A percentile compares a stretch with the other conserved stretches of the same genome.
phyloP scores from a whole-genome alignment of 2,329 filamentous ascomycete genomes.

The Fusarium pseudograminearum region DNA sequence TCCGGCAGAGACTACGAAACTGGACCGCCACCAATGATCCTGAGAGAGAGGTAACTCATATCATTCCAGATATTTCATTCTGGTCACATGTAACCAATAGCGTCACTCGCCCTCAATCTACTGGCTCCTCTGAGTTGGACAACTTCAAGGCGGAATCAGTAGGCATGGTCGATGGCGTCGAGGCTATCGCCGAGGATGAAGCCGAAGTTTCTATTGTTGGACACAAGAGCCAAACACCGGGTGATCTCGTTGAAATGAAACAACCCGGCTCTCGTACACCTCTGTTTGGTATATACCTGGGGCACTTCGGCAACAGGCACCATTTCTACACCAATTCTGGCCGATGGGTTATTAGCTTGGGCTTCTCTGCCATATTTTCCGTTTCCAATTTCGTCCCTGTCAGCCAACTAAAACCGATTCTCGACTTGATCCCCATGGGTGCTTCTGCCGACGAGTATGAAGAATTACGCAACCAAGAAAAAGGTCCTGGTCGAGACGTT shows the following conservation, averaged over 20 bases:
- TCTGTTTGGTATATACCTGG: constrained; percentile 65
- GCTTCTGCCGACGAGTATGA: constrained; percentile 50
- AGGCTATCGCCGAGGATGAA: constrained; percentile 48
- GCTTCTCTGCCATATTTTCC: constrained; percentile 62
- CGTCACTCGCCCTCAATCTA: constrained; percentile 51
- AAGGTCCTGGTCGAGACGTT: constrained; percentile 59
- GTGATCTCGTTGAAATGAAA: constrained; percentile 65
- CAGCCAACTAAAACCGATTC: constrained; percentile 57
- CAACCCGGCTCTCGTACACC: constrained; percentile 58
- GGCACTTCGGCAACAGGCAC: constrained; percentile 62
- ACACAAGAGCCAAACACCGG: constrained; percentile 51
- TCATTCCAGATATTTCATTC: constrained; percentile 44
- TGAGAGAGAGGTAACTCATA: constrained; percentile 12
- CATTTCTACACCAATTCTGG: constrained; percentile 68
- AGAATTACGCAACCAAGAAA: constrained; percentile 49
- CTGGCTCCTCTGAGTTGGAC: constrained; percentile 51
- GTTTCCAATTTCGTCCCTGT: constrained; percentile 60
- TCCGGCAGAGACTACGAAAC: constrained; percentile 40
- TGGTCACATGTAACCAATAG: constrained; percentile 49
- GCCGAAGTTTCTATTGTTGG: constrained; percentile 45
- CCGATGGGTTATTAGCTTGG: constrained; percentile 60
- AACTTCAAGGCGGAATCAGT: constrained; percentile 42
- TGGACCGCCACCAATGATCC: constrained; percentile 34
- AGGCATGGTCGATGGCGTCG: constrained; percentile 43
- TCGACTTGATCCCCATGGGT: constrained; percentile 49